These are phyloP conservation scores for Leishmania arabica DNA, from an alignment of 208 protist species.

Conservation along the genomic window DNA sequence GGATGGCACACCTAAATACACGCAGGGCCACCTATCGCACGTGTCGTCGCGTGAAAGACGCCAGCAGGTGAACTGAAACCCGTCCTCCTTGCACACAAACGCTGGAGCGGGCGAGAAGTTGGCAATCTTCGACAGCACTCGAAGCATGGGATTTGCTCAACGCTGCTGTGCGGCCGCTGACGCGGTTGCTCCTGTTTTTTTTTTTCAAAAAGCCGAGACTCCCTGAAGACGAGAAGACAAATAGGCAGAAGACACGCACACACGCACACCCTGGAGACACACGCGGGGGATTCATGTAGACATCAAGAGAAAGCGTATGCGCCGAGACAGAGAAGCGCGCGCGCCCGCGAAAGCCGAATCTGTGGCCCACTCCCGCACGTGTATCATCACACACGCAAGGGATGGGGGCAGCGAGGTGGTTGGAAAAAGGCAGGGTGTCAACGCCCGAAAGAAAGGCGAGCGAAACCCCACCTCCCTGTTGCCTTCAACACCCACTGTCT, in stretches of 20 bases:
- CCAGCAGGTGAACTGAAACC: constrained; percentile 4
- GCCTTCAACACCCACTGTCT: not conserved
- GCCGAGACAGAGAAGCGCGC: not conserved
- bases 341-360: not conserved
- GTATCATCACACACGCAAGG: not conserved
- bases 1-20: not conserved
- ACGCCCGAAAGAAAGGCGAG: not conserved
- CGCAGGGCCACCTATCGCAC: not conserved
- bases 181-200: not conserved
- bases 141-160: not conserved
- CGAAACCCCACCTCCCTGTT: not conserved
- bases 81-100: not conserved
- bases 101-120: not conserved
- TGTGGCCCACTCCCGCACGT: not conserved
- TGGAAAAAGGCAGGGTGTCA: not conserved
- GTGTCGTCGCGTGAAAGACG: not conserved
- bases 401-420: not conserved
- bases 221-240: constrained; percentile 4
- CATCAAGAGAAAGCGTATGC: not conserved
- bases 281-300: not conserved
- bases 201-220: not conserved
- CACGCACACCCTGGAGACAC: not conserved
- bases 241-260: not conserved
- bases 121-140: not conserved
- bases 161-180: not conserved